Evolutionary conservation across 2,329 filamentous ascomycete genomes (phyloP).

Genomic region (Cadophora malorum): DNA sequence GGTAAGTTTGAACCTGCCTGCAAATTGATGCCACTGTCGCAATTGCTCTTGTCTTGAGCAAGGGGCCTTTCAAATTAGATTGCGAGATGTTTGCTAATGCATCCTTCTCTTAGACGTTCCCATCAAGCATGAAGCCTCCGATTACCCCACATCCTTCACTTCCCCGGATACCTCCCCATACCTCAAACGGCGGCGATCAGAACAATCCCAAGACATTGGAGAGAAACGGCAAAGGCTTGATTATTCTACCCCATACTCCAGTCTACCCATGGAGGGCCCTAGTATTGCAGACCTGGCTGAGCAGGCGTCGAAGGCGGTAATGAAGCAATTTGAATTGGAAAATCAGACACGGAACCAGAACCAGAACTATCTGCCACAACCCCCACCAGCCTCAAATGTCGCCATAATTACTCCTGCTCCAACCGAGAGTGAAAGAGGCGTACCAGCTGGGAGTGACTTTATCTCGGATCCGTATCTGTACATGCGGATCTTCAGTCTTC

Average conservation of each 20-base stretch:
- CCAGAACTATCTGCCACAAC: constrained; percentile 7
- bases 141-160: constrained; percentile 18
- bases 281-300: constrained; percentile 19
- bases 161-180: constrained; percentile 17
- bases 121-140: constrained; percentile 26
- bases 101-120: constrained; percentile 5
- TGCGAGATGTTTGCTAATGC: not conserved
- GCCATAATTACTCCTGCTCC: not conserved
- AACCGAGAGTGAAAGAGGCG: not conserved
- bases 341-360: not conserved
- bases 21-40: not conserved
- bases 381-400: not conserved
- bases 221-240: constrained; percentile 28
- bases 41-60: not conserved
- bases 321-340: constrained; percentile 20
- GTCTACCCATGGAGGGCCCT: constrained; percentile 3
- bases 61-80: not conserved
- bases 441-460: constrained; percentile 25
- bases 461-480: constrained; percentile 42
- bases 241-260: constrained; percentile 6
- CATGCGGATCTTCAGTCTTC: constrained; percentile 63
- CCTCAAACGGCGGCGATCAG: constrained; percentile 31
- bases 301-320: constrained; percentile 19
- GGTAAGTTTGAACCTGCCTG: constrained; percentile 9
- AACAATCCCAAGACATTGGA: constrained; percentile 24